A percentile compares a stretch with the other conserved stretches of the same genome.
These are phyloP conservation scores for Cyclotella kingstonii DNA, from an alignment of 108 stramenopile genomes.

Conservation along the genomic window DNA sequence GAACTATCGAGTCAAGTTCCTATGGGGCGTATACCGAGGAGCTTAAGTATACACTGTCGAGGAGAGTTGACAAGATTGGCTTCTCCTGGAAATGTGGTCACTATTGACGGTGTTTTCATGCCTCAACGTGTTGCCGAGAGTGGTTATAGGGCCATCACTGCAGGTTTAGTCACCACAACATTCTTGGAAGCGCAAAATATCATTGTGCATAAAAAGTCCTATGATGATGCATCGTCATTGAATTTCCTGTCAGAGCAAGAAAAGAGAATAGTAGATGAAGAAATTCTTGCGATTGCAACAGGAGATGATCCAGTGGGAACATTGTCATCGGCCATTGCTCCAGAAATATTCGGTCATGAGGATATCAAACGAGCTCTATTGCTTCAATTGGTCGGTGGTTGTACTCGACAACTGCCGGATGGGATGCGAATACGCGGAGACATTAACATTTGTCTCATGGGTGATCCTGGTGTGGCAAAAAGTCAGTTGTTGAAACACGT, in stretches of 20 bases:
- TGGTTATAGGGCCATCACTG: constrained; percentile 87
- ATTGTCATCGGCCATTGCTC: constrained; percentile 87
- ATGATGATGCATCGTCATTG: constrained; percentile 71
- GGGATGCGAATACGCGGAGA: constrained; percentile 97
- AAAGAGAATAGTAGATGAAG: constrained; percentile 44
- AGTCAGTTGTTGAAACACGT: constrained; percentile 98
- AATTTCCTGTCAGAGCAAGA: constrained; percentile 65
- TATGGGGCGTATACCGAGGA: constrained; percentile 95
- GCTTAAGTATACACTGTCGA: constrained; percentile 87
- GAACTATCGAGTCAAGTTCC: constrained; percentile 97
- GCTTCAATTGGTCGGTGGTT: constrained; percentile 94
- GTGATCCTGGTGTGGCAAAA: constrained; percentile 99
- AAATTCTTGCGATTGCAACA: constrained; percentile 58
- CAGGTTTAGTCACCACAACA: constrained; percentile 91
- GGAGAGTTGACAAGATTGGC: constrained; percentile 90
- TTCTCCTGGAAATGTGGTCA: constrained; percentile 95
- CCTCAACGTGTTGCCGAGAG: constrained; percentile 75
- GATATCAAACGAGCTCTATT: constrained; percentile 97
- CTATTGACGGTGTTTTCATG: constrained; percentile 90
- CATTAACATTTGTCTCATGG: constrained; percentile 97
- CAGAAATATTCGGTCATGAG: constrained; percentile 98
- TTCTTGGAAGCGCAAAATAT: constrained; percentile 88
- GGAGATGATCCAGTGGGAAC: constrained; percentile 79
- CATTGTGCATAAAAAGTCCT: constrained; percentile 86
- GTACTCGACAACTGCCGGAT: constrained; percentile 87